A percentile compares a stretch with the other conserved stretches of the same genome.
phyloP scores from a whole-genome alignment of 2,329 filamentous ascomycete genomes.

The Fusarium tjaetaba region DNA sequence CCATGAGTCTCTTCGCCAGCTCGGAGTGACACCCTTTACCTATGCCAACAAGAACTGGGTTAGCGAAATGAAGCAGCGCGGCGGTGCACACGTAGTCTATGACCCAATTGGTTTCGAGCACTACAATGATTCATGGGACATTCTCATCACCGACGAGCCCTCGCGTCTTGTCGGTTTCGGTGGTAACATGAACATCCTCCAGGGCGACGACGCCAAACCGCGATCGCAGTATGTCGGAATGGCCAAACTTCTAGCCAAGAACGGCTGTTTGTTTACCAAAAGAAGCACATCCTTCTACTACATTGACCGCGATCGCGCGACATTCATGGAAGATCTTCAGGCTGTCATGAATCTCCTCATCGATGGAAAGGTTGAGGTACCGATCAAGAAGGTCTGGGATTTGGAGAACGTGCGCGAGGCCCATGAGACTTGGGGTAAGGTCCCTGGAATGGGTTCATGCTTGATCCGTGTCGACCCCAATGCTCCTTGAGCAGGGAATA shows the following conservation, averaged over 20 bases:
- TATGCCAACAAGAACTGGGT: constrained; percentile 63
- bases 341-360: constrained; percentile 46
- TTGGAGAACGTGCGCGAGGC: constrained; percentile 53
- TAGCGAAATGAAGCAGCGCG: constrained; percentile 53
- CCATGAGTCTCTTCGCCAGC: constrained; percentile 51
- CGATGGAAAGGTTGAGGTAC: constrained; percentile 47
- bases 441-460: constrained; percentile 49
- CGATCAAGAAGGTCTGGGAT: constrained; percentile 54
- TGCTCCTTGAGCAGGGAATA: not conserved
- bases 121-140: constrained; percentile 60
- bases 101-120: constrained; percentile 62
- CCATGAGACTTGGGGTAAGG: constrained; percentile 50
- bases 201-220: constrained; percentile 42
- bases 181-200: constrained; percentile 48
- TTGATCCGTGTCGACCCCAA: constrained; percentile 44
- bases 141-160: constrained; percentile 48
- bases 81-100: constrained; percentile 59
- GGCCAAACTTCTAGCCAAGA: constrained; percentile 49
- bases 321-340: constrained; percentile 46
- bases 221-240: constrained; percentile 47
- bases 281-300: constrained; percentile 51
- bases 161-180: constrained; percentile 55
- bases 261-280: constrained; percentile 40
- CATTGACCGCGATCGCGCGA: constrained; percentile 48
- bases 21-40: constrained; percentile 55